Evolutionary conservation across 2,329 filamentous ascomycete genomes (phyloP), one percentile per base, ranked within the genome.

Genomic region (Trichoderma breve): DNA sequence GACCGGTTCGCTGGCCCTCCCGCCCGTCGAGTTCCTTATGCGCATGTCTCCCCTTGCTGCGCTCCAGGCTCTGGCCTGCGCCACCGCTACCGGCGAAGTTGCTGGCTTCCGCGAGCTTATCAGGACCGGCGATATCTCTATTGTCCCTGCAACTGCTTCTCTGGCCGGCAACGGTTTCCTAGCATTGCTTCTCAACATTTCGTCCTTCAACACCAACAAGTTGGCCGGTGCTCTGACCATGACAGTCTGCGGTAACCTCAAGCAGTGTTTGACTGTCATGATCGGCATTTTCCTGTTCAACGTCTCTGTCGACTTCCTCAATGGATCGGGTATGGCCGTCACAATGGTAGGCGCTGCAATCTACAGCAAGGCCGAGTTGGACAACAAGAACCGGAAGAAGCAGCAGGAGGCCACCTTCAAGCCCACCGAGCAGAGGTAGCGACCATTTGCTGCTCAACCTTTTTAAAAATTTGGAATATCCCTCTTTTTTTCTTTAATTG

Each of bases 1-100:
- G 87, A 91, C 89, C 9, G 88, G 88, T 36, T 83, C 84, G 4
- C 83, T 90, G 32, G 84, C 85, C 24, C 84, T 90, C 4, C 85
- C 87, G 0, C 85, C 88, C 2, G 82, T 90, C 73, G 89, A 91
- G 76, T 84, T 90, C 21, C 84, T 90, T n/a, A 83, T 88, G 76
- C 85, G 88, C 78, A 88, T 90, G 86, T 89, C 87, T 14, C 89
- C 88, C 1, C 83, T 91, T 9, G 89, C 89, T 12, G 87, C 85
- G 51, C 76, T 86, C 47, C 88, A 90, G 79, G 86, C 87, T 18
- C 75, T 89, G 58, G 76, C 84, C 55, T 88, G 85, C 78, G 86
- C 87, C 24, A 80, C 82, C 68, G 80, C 84, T 34, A 85, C 83
- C 18, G 88, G 88, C 72, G 89, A 91, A 78, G 79, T 88, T 12